These are phyloP conservation scores for Elsinoe arachidis DNA, from an alignment of 2,329 filamentous ascomycete genomes.

Conservation along the genomic window DNA sequence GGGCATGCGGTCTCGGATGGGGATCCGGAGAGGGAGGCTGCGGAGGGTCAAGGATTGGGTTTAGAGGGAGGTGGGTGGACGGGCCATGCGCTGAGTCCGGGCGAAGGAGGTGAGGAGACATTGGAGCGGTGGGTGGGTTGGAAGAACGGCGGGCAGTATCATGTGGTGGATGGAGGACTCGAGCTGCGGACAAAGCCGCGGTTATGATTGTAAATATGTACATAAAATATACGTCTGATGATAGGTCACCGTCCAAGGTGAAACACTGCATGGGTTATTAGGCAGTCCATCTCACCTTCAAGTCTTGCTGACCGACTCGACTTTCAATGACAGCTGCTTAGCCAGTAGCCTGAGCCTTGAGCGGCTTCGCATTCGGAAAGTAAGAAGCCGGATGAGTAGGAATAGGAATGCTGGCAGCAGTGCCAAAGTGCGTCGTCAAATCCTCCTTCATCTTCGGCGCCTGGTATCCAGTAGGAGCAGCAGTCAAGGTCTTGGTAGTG, in stretches of 20 bases:
- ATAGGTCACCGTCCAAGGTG: too few species aligned
- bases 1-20: slow-evolving; percentile 51
- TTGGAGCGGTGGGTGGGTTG: slow-evolving; percentile 69
- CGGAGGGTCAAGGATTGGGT: slow-evolving; percentile 55
- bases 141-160: slow-evolving; percentile 62
- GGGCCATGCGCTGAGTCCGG: slow-evolving; percentile 51
- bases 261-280: background rate
- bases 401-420: slow-evolving; percentile 32
- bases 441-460: slow-evolving; percentile 32
- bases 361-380: slow-evolving; percentile 30
- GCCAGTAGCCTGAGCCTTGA: slow-evolving; percentile 18
- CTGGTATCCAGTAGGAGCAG: slow-evolving; percentile 31
- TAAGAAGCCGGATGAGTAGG: slow-evolving; percentile 34
- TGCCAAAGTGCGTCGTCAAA: slow-evolving; percentile 25
- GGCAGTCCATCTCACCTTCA: background rate
- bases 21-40: slow-evolving; percentile 33
- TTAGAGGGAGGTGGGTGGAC: slow-evolving; percentile 60
- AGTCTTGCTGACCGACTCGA: too few species aligned
- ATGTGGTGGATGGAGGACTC: slow-evolving; percentile 54
- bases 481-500: slow-evolving; percentile 28
- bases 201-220: slow-evolving; percentile 10
- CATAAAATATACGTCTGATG: background rate
- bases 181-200: slow-evolving; percentile 28
- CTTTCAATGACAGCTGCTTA: slow-evolving; percentile 9
- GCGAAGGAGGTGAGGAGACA: slow-evolving; percentile 62